phyloP scores from a whole-genome alignment of 2,329 filamentous ascomycete genomes.

The Teratosphaeria epicoccoides region DNA sequence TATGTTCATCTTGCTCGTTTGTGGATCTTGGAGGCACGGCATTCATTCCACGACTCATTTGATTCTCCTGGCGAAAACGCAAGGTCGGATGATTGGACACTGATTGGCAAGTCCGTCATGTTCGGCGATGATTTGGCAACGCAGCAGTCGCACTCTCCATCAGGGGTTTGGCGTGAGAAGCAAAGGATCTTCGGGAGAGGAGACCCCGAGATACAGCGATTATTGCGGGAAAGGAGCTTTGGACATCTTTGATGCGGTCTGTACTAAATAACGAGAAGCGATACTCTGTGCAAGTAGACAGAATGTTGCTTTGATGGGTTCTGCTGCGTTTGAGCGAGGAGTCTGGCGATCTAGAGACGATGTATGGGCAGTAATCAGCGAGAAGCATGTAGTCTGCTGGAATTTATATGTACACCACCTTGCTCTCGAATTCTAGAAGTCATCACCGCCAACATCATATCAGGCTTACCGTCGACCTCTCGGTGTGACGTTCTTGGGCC shows the following conservation, averaged over 20 bases:
- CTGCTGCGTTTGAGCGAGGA: conserved; percentile 1
- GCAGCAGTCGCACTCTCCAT: conserved; percentile 12
- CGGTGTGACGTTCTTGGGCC: background rate
- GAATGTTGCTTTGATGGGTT: background rate
- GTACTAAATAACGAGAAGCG: too few species aligned
- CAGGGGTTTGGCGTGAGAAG: conserved; percentile 12
- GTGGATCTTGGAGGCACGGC: conserved; percentile 30
- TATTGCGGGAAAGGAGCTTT: conserved; percentile 8
- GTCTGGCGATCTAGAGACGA: background rate
- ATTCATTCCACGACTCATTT: background rate
- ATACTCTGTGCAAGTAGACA: conserved; percentile 4
- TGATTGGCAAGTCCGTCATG: conserved; percentile 30
- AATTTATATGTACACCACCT: too few species aligned
- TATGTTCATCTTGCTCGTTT: conserved; percentile 23
- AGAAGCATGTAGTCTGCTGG: too few species aligned
- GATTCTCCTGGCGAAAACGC: conserved; percentile 13
- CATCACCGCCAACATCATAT: background rate
- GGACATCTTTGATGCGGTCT: background rate
- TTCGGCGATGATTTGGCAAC: conserved; percentile 29
- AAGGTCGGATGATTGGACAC: conserved; percentile 25
- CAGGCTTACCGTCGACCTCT: background rate
- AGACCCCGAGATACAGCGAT: conserved; percentile 9
- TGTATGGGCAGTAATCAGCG: background rate
- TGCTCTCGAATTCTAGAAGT: too few species aligned
- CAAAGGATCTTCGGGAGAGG: conserved; percentile 15